Base-by-base conservation (phyloP, 106 monocot species). In the Acorus calamus region DNA sequence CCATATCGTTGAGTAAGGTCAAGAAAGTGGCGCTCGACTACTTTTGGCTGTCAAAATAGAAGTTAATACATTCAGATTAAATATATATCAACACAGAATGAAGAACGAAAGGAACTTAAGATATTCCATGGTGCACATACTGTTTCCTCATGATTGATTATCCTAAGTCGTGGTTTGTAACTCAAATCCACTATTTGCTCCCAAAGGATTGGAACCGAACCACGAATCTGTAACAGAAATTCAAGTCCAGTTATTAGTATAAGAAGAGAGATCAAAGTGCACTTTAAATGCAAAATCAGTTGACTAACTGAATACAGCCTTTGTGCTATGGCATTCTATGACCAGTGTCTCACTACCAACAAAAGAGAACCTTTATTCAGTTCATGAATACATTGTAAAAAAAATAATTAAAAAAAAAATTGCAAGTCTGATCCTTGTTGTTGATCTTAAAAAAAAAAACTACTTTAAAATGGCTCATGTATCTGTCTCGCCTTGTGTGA, bases 111-210 rank as follows among this genome's bases (percentile, higher is more conserved):
- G 57, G 46, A 47, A 50, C 10, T 14, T 6, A 44, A 56, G 44
- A 4, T 9, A 58, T 59, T 3, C 11, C 4, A 59, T 45, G 48
- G 28, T 10, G 63, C 60, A 47, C 74, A 49, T 81, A 94, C 93
- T 11, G 83, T 81, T 52, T 94, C 93, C 54, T 73, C 79, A 73
- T 89, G 93, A 41, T 64, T 62, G 49, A 89, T 84, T 70, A 94
- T 79, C 48, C 75, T 81, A 57, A 94, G 79, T 11, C 47, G 61
- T 63, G 93, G 89, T 61, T 89, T 94, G 65, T 94, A 94, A 72
- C 93, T 89, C 66, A 94, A 71, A 70, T 94, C 93, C 45, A 89
- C 89, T 74, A 94, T 94, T 66, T 94, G 93, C 60, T 94, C 89
- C 93, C 93, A 94, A 4, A 94, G 83, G 74, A 94, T 83, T 61